Evolutionary conservation across 345 rosid species (phyloP), one percentile per base, ranked within the genome.

Genomic region (Lagerstroemia speciosa): DNA sequence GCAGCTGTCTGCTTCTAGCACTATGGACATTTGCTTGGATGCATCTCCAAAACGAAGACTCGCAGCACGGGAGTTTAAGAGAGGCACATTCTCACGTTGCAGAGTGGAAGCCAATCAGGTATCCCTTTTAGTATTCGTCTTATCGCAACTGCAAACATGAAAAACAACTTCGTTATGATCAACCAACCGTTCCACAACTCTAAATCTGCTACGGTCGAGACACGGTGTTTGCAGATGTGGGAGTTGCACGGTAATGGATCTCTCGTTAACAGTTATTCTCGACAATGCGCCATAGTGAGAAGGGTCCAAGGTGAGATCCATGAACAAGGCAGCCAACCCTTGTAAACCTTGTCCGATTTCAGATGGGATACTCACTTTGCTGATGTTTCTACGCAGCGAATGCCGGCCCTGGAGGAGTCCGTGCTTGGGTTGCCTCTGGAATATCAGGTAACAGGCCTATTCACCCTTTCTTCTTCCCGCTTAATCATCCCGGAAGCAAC

Each of bases 371-470:
- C 34, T 53, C 7, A 48, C 29, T 31, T 34, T 9, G 17, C 22
- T 57, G 16, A 46, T 66, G 32, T 32, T 58, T 15, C 29, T 40
- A 24, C 64, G 64, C 72, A 74, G 77, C 69, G 30, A 65, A 62
- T 63, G 80, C 83, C 79, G 80, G 71, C 67, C 78, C 85, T 41
- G 73, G 52, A 62, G 88, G 94, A 16, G 65, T 80, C 77, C 97
- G 89, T 30, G 84, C 97, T 64, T 93, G 97, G 98, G 78, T 93
- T 58, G 95, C 98, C 7, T 82, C 84, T 0, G 98, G 98, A 75
- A 86, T 88, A 82, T 41, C 61, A 78, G 95, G 95, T 89, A 72
- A 8, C 8, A 33, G 10, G 22, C 19, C 38, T 8, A 27, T 16
- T 53, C 38, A 64, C 64, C 16, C 22, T 30, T 58, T 52, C 6